A percentile compares a stretch with the other conserved stretches of the same genome.
Conservation (phyloP, 2,329 filamentous ascomycete species). For the Ceratocystis diversiconidia region DNA sequence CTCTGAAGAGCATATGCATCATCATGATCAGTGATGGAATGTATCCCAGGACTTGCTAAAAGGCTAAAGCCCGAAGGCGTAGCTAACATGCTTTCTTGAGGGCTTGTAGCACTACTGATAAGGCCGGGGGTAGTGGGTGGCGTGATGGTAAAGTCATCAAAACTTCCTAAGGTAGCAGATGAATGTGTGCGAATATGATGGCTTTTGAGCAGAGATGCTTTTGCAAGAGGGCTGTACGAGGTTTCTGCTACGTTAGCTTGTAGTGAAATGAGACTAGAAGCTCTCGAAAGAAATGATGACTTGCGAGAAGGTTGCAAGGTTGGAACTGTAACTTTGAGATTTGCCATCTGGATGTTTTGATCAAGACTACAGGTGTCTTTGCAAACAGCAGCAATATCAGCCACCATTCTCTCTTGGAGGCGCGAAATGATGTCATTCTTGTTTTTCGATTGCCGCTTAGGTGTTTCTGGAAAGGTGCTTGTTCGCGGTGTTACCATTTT, state of each 20-base stretch:
- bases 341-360: constrained; percentile 21
- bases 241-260: constrained; percentile 1
- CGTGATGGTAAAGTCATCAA: constrained; percentile 19
- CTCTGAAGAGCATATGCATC: background rate
- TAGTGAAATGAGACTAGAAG: constrained; percentile 10
- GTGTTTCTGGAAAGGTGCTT: constrained; percentile 25
- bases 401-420: constrained; percentile 33
- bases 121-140: constrained; percentile 21
- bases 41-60: constrained; percentile 1
- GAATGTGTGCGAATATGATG: constrained; percentile 13
- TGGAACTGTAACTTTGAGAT: constrained; percentile 21
- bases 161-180: constrained; percentile 8
- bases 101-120: constrained; percentile 19
- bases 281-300: constrained; percentile 6
- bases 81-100: constrained; percentile 20
- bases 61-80: constrained; percentile 20
- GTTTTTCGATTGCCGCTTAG: constrained; percentile 5
- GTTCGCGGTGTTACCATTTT: constrained; percentile 33
- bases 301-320: background rate
- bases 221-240: constrained; percentile 1
- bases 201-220: constrained; percentile 1
- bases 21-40: constrained; percentile 1
- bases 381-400: constrained; percentile 36
- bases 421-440: constrained; percentile 28
- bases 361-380: constrained; percentile 37